Conservation (phyloP, 305 asterid species). For the Fraxinus paxiana region DNA sequence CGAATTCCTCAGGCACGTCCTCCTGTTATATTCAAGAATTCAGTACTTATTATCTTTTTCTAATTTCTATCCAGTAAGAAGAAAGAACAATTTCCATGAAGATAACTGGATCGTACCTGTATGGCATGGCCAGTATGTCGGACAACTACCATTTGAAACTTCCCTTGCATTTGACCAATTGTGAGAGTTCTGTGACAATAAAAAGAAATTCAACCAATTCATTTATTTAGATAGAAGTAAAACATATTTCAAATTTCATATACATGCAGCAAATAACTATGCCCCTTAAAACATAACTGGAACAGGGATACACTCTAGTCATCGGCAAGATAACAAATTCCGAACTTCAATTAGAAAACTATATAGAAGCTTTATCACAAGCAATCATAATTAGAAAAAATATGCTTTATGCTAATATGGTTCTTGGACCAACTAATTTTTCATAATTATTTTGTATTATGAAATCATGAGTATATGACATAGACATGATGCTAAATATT, state of each 20-base stretch:
- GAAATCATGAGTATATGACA: background rate
- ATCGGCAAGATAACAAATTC: background rate
- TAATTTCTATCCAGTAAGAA: background rate
- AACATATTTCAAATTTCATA: background rate
- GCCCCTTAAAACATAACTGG: background rate
- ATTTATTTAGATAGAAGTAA: background rate
- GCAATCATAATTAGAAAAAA: background rate
- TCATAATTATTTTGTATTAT: background rate
- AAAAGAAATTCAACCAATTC: constrained; percentile 8
- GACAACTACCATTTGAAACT: constrained; percentile 56
- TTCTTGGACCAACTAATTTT: background rate
- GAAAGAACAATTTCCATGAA: background rate
- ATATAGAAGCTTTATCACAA: background rate
- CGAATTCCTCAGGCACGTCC: constrained; percentile 87
- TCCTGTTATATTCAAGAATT: constrained; percentile 49
- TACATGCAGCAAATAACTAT: background rate
- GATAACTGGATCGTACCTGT: constrained; percentile 50
- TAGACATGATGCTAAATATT: background rate
- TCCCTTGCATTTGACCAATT: constrained; percentile 60
- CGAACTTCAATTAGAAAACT: background rate
- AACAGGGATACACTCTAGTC: background rate
- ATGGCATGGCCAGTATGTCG: constrained; percentile 95
- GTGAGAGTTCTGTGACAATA: constrained; percentile 63
- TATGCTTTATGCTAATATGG: background rate
- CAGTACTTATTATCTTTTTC: constrained; percentile 9